Evolutionary conservation across 192 early-diverging fungal species (phyloP).

Genomic region (Kickxella alabastrina): DNA sequence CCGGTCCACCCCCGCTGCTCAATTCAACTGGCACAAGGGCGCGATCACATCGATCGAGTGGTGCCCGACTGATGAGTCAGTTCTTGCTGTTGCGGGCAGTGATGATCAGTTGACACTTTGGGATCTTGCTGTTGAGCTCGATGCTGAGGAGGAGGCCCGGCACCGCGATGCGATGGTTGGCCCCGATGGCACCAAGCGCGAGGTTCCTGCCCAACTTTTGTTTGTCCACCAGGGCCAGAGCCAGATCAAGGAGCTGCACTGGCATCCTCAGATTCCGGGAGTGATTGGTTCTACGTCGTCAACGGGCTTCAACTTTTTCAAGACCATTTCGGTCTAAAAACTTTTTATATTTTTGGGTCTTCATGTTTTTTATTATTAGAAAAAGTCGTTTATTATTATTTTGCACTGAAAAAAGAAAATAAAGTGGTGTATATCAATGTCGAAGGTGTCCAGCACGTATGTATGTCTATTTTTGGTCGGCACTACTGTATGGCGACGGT

Average conservation of each 20-base stretch:
- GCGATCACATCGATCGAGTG: constrained; percentile 97
- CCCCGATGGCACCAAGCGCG: constrained; percentile 57
- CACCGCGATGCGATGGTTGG: constrained; percentile 54
- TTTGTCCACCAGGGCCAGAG: constrained; percentile 93
- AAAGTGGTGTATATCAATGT: too few species aligned
- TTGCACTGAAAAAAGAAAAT: too few species aligned
- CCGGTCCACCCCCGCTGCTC: constrained; percentile 72
- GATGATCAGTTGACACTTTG: constrained; percentile 97
- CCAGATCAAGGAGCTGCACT: constrained; percentile 95
- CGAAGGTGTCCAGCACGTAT: too few species aligned
- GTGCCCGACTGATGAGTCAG: constrained; percentile 88
- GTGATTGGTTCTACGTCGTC: constrained; percentile 79
- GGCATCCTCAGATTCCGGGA: constrained; percentile 93
- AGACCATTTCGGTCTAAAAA: constrained; percentile 82
- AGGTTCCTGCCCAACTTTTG: constrained; percentile 91
- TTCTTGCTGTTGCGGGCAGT: constrained; percentile 84
- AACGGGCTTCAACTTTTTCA: constrained; percentile 94
- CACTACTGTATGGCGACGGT: too few species aligned
- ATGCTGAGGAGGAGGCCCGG: constrained; percentile 80
- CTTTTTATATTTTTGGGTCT: constrained; percentile 1
- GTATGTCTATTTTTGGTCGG: too few species aligned
- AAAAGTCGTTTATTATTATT: too few species aligned
- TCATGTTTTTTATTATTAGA: too few species aligned
- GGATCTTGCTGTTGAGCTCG: constrained; percentile 96
- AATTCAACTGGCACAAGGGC: constrained; percentile 90